Conservation (phyloP, 2,329 filamentous ascomycete genomes). For the Pezicula rhizophila region DNA sequence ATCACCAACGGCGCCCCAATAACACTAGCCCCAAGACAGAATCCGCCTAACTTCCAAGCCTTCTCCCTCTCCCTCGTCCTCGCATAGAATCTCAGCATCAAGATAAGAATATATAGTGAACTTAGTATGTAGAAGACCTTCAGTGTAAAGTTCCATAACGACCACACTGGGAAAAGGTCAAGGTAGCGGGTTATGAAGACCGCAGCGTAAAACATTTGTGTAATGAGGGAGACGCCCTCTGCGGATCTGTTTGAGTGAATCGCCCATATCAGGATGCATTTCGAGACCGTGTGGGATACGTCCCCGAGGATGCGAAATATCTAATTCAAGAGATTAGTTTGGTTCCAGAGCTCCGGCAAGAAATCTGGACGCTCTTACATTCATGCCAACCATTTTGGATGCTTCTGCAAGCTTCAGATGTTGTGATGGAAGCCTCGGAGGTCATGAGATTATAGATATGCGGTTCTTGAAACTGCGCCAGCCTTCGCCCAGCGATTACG, state of each 20-base stretch:
- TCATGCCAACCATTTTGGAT: slow-evolving; percentile 1
- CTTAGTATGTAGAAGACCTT: slow-evolving; percentile 85
- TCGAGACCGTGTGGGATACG: slow-evolving; percentile 76
- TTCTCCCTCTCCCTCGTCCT: slow-evolving; percentile 85
- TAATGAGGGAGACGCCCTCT: slow-evolving; percentile 88
- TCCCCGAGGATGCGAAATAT: slow-evolving; percentile 76
- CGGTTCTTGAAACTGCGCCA: not conserved
- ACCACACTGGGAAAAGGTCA: slow-evolving; percentile 59
- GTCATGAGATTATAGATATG: not conserved
- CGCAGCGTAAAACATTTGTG: slow-evolving; percentile 76
- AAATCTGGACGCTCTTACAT: not conserved
- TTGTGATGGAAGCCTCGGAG: not conserved
- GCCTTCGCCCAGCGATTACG: no score
- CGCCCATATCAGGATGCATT: slow-evolving; percentile 83
- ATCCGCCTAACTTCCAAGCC: slow-evolving; percentile 84
- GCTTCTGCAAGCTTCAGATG: not conserved
- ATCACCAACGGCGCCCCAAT: slow-evolving; percentile 67
- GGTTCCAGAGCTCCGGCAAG: not conserved
- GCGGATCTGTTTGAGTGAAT: slow-evolving; percentile 85
- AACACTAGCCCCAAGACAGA: slow-evolving; percentile 59
- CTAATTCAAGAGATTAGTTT: slow-evolving; percentile 11
- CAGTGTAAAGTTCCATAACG: slow-evolving; percentile 69
- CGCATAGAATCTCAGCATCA: slow-evolving; percentile 83
- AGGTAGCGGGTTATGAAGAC: slow-evolving; percentile 87
- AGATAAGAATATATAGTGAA: slow-evolving; percentile 76